Evolutionary conservation across 2,329 filamentous ascomycete species (phyloP).

Genomic region (Xylariaceae sp.): DNA sequence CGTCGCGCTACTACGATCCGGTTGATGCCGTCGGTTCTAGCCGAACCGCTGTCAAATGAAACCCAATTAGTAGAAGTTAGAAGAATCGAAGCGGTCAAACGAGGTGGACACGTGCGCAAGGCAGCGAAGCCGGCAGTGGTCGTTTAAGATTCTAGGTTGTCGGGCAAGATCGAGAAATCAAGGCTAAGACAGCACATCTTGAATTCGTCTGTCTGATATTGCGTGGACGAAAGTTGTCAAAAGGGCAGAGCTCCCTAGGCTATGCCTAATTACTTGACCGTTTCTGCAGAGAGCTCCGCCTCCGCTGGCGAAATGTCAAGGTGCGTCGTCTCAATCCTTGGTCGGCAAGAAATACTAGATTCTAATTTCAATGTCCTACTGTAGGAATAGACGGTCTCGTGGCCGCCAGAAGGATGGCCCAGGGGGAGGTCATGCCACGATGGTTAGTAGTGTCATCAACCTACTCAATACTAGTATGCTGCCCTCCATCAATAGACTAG

Average conservation of each 20-base stretch:
- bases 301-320: constrained; percentile 53
- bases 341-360: constrained; percentile 13
- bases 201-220: constrained; percentile 8
- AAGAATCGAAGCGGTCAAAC: background rate
- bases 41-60: background rate
- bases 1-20: background rate
- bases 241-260: constrained; percentile 29
- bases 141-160: constrained; percentile 1
- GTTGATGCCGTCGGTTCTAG: too few relatives aligned
- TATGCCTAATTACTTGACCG: constrained; percentile 60
- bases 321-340: constrained; percentile 35
- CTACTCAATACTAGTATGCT: constrained; percentile 88
- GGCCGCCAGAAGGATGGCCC: constrained; percentile 68
- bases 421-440: constrained; percentile 74
- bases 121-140: background rate
- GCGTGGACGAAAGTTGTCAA: constrained; percentile 1
- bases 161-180: constrained; percentile 4
- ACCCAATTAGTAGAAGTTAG: background rate
- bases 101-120: constrained; percentile 11
- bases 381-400: constrained; percentile 59
- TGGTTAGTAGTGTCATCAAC: constrained; percentile 91
- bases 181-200: constrained; percentile 13
- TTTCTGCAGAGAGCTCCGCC: constrained; percentile 51
- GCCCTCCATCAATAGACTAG: background rate
- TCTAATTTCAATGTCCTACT: constrained; percentile 5